A percentile compares a stretch with the other conserved stretches of the same genome.
Evolutionary conservation across 2,329 filamentous ascomycete genomes (phyloP).

Genomic region (Neonectria faginata): DNA sequence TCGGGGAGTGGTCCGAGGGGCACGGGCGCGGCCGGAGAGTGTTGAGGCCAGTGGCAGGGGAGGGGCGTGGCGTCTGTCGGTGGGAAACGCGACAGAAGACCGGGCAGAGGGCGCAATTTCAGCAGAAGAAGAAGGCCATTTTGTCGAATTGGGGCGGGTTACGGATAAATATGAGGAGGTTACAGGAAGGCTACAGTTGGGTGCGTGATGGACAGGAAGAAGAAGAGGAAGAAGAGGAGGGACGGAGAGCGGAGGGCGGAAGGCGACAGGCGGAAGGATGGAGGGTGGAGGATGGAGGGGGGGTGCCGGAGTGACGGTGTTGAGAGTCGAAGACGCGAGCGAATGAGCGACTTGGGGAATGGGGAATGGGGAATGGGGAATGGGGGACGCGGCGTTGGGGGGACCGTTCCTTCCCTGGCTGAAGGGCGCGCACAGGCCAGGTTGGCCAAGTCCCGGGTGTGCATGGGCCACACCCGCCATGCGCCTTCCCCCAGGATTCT

Average conservation of each 20-base stretch:
- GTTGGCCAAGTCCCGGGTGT: slow-evolving; percentile 7
- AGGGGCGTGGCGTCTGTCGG: neutral
- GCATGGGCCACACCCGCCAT: slow-evolving; percentile 21
- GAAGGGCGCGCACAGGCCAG: slow-evolving; percentile 13
- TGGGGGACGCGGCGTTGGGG: slow-evolving; percentile 22
- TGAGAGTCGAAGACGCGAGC: slow-evolving; percentile 17
- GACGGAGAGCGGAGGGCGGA: slow-evolving; percentile 6
- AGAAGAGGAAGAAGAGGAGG: slow-evolving; percentile 6
- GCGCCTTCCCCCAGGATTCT: slow-evolving; percentile 14
- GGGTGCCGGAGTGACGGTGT: slow-evolving; percentile 26
- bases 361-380: slow-evolving; percentile 5
- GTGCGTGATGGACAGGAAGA: slow-evolving; percentile 6
- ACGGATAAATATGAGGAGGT: neutral
- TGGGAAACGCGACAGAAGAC: slow-evolving; percentile 2
- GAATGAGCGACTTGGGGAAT: slow-evolving; percentile 16
- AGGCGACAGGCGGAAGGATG: neutral
- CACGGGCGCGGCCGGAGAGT: slow-evolving; percentile 24
- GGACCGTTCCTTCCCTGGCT: slow-evolving; percentile 11
- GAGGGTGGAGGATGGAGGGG: slow-evolving; percentile 20
- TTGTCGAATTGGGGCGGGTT: slow-evolving; percentile 5
- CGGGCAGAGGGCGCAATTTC: slow-evolving; percentile 16
- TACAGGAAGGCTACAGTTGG: neutral
- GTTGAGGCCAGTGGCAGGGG: slow-evolving; percentile 13
- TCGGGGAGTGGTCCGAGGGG: slow-evolving; percentile 23
- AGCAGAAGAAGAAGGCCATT: slow-evolving; percentile 19